Evolutionary conservation across 192 early-diverging fungal species (phyloP).

Genomic region (Coemansia sp.): DNA sequence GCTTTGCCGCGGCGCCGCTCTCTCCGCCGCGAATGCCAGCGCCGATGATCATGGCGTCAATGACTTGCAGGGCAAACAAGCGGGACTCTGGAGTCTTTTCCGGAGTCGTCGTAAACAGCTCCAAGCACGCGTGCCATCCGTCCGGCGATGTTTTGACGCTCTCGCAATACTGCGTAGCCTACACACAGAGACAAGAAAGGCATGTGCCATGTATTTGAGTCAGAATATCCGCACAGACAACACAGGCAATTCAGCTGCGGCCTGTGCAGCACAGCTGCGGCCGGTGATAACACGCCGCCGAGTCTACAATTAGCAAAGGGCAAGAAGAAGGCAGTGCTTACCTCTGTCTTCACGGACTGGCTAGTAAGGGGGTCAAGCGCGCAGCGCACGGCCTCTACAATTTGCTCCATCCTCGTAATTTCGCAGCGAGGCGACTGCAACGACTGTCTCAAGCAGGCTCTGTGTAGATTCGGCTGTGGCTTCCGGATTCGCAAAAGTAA

Average conservation of each 20-base stretch:
- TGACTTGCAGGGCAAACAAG: conserved; percentile 80
- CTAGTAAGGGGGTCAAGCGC: conserved; percentile 75
- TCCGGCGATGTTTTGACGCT: conserved; percentile 74
- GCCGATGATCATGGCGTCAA: conserved; percentile 62
- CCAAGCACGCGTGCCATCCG: conserved; percentile 86
- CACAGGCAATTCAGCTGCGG: not conserved
- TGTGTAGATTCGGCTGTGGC: not conserved
- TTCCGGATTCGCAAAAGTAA: not conserved
- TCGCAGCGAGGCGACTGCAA: not conserved
- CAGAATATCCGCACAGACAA: conserved; percentile 8
- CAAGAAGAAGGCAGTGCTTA: conserved; percentile 36
- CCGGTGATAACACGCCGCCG: not conserved
- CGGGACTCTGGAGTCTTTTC: conserved; percentile 79
- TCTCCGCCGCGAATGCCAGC: conserved; percentile 27
- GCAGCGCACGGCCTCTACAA: conserved; percentile 78
- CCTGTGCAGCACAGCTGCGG: not conserved
- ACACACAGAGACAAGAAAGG: not conserved
- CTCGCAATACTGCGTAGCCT: conserved; percentile 85
- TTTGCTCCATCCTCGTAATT: conserved; percentile 63
- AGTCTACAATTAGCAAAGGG: not conserved
- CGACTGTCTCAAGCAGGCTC: not conserved
- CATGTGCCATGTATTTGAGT: conserved; percentile 1
- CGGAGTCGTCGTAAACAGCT: conserved; percentile 77
- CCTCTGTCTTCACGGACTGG: conserved; percentile 72
- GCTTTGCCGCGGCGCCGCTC: conserved; percentile 40